Base-by-base conservation (phyloP, 306 rosid genomes). In the Mucuna pruriens region DNA sequence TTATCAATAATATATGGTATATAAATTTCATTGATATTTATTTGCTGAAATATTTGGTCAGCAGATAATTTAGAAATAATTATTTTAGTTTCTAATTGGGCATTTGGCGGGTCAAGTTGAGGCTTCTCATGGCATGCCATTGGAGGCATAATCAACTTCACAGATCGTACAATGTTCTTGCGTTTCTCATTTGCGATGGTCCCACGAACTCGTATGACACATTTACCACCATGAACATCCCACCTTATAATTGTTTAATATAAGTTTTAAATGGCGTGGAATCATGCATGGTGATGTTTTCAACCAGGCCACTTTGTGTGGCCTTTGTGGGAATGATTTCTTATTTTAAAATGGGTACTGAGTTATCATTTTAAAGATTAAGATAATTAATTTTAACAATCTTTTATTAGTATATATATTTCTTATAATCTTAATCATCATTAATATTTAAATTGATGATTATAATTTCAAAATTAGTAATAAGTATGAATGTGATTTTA, bases 271-370 rank as follows among this genome's bases (percentile, higher is more conserved):
- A 40, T 38, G 76, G 76, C 76, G 48, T 68, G 83, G 69, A 68
- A 68, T 11, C 69, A 60, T 25, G 70, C 83, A 68, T 68, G 34
- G 69, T 79, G 61, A 78, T 67, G 69, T 2, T 40, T 46, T 38
- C 57, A 57, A 15, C 16, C 16, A 38, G 54, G 15, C 48, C 39
- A 44, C 25, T 62, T 23, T 2, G 42, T 23, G n/a, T 74, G 38
- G 3, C 67, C 8, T 75, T 23, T 74, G 29, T 31, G 16, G 25
- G 25, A 63, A 15, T 16, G 16, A 4, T 13, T 62, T 33, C 4
- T 17, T 64, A 29, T 9, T 64, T 36, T 63, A 2, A 63, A 64
- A 34, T 64, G 0, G 12, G 1, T 7, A 31, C 31, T 8, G 5
- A 64, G 23, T 33, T 64, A 34, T 64, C 6, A 34, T n/a, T 62